Evolutionary conservation across 2,329 filamentous ascomycete species (phyloP).

Genomic region (Ophiostoma perfectum): DNA sequence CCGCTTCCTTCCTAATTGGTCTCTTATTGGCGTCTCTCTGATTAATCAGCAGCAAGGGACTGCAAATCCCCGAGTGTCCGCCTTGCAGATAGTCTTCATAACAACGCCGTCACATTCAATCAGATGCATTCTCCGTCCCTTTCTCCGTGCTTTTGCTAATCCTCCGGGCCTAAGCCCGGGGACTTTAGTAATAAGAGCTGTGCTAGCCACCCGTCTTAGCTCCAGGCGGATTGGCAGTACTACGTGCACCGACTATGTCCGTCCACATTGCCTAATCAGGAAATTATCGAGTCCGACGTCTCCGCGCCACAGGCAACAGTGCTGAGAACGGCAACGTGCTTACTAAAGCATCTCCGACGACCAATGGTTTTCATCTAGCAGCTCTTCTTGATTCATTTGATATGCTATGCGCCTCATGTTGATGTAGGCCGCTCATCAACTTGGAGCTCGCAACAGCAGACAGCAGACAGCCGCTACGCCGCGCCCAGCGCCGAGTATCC

Average conservation of each 20-base stretch:
- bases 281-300: background rate
- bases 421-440: too few relatives aligned
- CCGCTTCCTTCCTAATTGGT: background rate
- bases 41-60: background rate
- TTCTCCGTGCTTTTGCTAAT: background rate
- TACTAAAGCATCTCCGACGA: background rate
- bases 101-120: too few relatives aligned
- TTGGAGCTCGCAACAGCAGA: too few relatives aligned
- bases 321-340: background rate
- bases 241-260: background rate
- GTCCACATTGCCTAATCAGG: background rate
- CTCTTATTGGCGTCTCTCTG: background rate
- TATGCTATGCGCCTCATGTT: background rate
- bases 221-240: background rate
- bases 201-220: background rate
- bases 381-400: background rate
- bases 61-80: too few relatives aligned
- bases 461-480: too few relatives aligned
- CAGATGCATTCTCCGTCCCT: too few relatives aligned
- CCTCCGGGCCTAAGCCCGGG: background rate
- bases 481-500: background rate
- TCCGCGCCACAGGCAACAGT: background rate
- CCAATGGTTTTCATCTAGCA: background rate
- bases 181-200: too few relatives aligned
- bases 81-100: too few relatives aligned